Evolutionary conservation across 1,284 basidiomycete species (phyloP), one percentile per base, ranked within the genome.

Genomic region (Gomphus bonarii): DNA sequence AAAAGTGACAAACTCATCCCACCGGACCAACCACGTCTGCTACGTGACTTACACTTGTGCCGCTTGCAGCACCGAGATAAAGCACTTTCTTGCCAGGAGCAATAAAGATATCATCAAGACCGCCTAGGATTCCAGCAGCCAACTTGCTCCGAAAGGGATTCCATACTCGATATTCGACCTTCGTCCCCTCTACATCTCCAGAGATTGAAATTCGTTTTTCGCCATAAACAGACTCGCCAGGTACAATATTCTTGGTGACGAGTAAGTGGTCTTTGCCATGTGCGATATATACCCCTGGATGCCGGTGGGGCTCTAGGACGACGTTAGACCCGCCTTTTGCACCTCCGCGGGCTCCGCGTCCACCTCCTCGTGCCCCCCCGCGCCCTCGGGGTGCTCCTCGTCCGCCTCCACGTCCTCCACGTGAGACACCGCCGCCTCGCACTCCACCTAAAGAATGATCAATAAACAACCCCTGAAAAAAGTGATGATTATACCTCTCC

Each of bases 131-230:
- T 75, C 95, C 97, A 43, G 95, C 95, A 36, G 95, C 97, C 65
- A 99, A 75, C 80, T 99, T 99, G 69, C 83, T 88, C 64, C 97
- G 82, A 85, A 99, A 99, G 58, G 95, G 97, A 76, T 99, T 99
- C 95, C 95, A 99, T 36, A 99, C 97, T 61, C 95, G 82, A 75
- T 98, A 99, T 73, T 99, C 95, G 65, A 86, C 80, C 77, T 99
- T 99, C 60, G 85, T 87, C 57, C 84, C 89, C 52, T 89, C 88
- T 59, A 82, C 79, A 51, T 79, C 82, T 4, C 83, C 82, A 9
- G 91, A 88, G 64, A 95, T 79, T 51, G 84, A 81, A 73, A 95
- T 90, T 74, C 91, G 80, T 79, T 99, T 99, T 75, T 99, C 95
- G 64, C 95, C 97, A 72, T 99, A 99, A 25, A 99, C 97, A 18